phyloP scores from a whole-genome alignment of 176 grass and related monocot genomes.

The Eragrostis curvula region DNA sequence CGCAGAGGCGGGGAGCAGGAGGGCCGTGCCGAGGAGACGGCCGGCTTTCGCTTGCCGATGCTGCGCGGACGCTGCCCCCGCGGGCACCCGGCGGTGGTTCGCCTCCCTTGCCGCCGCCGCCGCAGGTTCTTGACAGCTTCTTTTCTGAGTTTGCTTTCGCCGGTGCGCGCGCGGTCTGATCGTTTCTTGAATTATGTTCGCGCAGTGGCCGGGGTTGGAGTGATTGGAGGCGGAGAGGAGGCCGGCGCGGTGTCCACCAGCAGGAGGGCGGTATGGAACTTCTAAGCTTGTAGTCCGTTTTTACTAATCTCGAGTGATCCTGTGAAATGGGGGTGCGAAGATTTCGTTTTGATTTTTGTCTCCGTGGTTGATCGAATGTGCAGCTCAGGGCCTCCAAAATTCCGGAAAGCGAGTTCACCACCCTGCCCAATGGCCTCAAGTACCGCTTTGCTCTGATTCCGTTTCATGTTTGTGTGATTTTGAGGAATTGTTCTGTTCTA shows the following conservation, averaged over 20 bases:
- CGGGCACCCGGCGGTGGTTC: conserved; percentile 45
- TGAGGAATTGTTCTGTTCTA: neutral
- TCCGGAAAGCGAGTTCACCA: conserved; percentile 83
- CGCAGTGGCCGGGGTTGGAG: conserved; percentile 43
- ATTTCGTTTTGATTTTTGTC: neutral
- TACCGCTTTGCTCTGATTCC: conserved; percentile 28
- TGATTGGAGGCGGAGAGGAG: conserved; percentile 40
- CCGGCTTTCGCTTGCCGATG: conserved; percentile 47
- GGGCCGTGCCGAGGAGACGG: conserved; percentile 12
- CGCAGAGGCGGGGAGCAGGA: neutral
- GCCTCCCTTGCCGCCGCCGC: conserved; percentile 47
- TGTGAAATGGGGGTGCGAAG: conserved; percentile 3
- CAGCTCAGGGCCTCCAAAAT: conserved; percentile 87
- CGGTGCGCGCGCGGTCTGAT: neutral
- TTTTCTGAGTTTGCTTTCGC: neutral
- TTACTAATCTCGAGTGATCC: neutral
- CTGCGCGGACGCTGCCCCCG: conserved; percentile 23
- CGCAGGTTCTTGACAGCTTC: conserved; percentile 29
- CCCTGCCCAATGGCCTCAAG: conserved; percentile 91
- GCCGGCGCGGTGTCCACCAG: conserved; percentile 83
- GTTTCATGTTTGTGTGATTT: neutral
- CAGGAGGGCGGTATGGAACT: conserved; percentile 86
- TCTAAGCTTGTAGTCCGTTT: neutral
- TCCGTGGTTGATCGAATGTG: conserved; percentile 13
- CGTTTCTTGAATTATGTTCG: neutral